Evolutionary conservation across 805 yeast genomes (phyloP).

Genomic region (Cyberlindnera bimundalis): DNA sequence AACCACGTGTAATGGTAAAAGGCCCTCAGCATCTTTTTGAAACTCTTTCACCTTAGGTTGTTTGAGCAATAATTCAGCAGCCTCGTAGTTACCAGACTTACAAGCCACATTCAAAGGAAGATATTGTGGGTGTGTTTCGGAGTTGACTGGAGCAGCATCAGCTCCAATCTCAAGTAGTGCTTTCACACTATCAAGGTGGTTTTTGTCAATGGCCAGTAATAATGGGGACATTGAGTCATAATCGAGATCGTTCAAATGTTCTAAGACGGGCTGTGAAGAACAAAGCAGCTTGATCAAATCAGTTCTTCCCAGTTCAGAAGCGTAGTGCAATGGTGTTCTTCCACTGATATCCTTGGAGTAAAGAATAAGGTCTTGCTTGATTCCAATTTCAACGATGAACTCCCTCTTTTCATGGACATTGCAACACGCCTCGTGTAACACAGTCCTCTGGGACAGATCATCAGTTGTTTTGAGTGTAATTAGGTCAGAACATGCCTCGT

Average conservation of each 20-base stretch:
- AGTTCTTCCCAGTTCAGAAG: conserved; percentile 56
- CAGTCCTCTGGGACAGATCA: conserved; percentile 69
- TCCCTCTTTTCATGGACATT: conserved; percentile 21
- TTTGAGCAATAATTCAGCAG: conserved; percentile 47
- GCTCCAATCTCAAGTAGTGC: conserved; percentile 47
- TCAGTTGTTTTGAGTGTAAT: conserved; percentile 65
- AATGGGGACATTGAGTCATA: conserved; percentile 81
- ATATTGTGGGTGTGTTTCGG: conserved; percentile 57
- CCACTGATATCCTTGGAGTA: conserved; percentile 62
- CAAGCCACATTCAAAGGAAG: conserved; percentile 85
- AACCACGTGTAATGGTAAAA: conserved; percentile 82
- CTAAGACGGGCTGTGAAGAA: conserved; percentile 25
- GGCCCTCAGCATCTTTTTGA: conserved; percentile 78
- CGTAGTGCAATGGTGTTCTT: conserved; percentile 83
- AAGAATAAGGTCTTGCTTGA: conserved; percentile 25
- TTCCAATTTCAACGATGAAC: conserved; percentile 24
- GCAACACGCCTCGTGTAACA: conserved; percentile 63
- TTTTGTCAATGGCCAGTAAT: conserved; percentile 69
- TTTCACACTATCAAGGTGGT: conserved; percentile 53
- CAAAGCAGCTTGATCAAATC: conserved; percentile 40
- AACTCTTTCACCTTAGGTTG: conserved; percentile 36
- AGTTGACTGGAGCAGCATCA: conserved; percentile 44
- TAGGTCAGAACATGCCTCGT: conserved; percentile 34
- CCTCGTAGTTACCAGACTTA: conserved; percentile 70
- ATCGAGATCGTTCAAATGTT: conserved; percentile 45